Base-by-base conservation (phyloP, 2,329 filamentous ascomycete species). In the Biscogniauxia marginata region DNA sequence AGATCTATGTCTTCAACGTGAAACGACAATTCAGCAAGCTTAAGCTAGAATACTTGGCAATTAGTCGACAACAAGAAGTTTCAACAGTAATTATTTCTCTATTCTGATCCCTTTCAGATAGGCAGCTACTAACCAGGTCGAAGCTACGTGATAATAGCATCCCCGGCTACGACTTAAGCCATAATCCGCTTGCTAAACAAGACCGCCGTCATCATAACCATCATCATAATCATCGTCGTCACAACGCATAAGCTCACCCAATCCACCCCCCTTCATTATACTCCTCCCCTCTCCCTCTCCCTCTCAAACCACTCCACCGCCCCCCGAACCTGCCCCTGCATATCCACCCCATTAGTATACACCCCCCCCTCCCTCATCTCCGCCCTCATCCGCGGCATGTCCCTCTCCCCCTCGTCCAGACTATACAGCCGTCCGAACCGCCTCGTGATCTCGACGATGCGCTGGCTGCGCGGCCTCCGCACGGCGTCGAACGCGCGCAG, bases 381-480 rank as follows among this genome's bases (percentile, higher is more conserved):
- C 13, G 43, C 44, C 21, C 30, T 51, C 55, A 58, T 57, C 4
- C 11, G 25, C n/a, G 50, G 50, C 11, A 60, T 20, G 39, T 58
- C 44, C 13, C 52, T 51, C 25, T 58, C 50, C 20, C 49, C 53
- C 19, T 52, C 55, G 3, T 56, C 50, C 24, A 54, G 47, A 19
- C 49, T 58, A 39, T 60, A 60, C 4, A 60, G 46, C 24, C 47
- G 51, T 6, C 55, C 53, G 34, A 60, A 60, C 3, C 46, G 30
- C 34, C 58, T 53, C n/a, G 58, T 60, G 34, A 60, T 55, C 16
- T 60, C 55, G 21, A 56, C 39, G 34, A 56, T 46, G 7, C 24
- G 16, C 25, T 56, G 54, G 34, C 50, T 59, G 20, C 57, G 51
- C 30, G 57, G 57, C 45, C 57, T 48, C 24, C 57, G 57, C 24